These are phyloP conservation scores for Colletotrichum graminicola DNA, from an alignment of 2,329 filamentous ascomycete genomes.

Conservation along the genomic window DNA sequence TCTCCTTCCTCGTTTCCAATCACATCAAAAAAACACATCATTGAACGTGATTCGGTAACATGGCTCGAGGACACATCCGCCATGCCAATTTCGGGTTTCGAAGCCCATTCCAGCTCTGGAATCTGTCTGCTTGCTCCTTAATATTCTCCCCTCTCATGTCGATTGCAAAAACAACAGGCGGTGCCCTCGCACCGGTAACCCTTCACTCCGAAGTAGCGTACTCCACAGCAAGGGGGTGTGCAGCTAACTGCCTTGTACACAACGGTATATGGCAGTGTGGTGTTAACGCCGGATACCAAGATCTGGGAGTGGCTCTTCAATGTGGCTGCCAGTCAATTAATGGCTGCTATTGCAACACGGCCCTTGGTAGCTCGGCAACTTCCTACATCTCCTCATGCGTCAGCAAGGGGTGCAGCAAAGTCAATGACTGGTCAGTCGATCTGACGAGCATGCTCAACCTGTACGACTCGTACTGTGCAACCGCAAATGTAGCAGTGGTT, in stretches of 20 bases:
- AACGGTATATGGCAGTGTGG: slow-evolving; percentile 44
- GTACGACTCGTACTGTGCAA: slow-evolving; percentile 45
- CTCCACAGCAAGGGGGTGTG: slow-evolving; percentile 44
- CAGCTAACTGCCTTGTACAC: slow-evolving; percentile 45
- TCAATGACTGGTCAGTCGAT: slow-evolving; percentile 44
- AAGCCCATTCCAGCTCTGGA: neutral
- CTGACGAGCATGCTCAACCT: slow-evolving; percentile 44
- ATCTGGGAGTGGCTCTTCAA: slow-evolving; percentile 44
- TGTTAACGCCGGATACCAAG: slow-evolving; percentile 41
- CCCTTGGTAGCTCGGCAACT: slow-evolving; percentile 44
- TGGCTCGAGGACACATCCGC: neutral
- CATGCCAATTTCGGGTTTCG: neutral
- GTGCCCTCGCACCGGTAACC: slow-evolving; percentile 37
- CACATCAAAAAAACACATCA: too few relatives aligned
- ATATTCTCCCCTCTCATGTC: neutral
- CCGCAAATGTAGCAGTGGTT: slow-evolving; percentile 44
- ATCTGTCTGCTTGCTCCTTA: neutral
- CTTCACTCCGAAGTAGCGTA: slow-evolving; percentile 34
- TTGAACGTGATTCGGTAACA: neutral
- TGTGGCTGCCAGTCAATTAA: slow-evolving; percentile 46
- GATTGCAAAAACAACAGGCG: slow-evolving; percentile 23
- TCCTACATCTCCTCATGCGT: slow-evolving; percentile 46
- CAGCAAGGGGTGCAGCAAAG: slow-evolving; percentile 43
- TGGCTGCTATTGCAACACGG: slow-evolving; percentile 46
- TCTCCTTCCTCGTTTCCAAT: neutral